Evolutionary conservation across 805 yeast species (phyloP).

Genomic region (Cyberlindnera meyerae): DNA sequence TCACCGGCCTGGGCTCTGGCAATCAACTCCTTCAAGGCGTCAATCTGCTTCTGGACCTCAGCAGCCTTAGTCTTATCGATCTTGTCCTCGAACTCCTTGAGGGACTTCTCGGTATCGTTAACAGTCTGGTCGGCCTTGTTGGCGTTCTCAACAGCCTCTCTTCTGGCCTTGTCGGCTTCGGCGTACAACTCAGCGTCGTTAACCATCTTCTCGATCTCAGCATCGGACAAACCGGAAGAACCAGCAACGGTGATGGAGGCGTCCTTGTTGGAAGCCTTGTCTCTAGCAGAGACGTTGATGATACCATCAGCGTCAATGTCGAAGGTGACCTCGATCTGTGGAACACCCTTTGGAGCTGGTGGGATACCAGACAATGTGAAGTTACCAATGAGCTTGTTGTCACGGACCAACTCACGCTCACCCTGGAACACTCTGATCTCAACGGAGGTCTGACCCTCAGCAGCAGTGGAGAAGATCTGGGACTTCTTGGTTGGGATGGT

Average conservation of each 20-base stretch:
- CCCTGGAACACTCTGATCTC: constrained; percentile 78
- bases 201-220: constrained; percentile 57
- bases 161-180: constrained; percentile 51
- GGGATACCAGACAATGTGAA: constrained; percentile 71
- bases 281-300: constrained; percentile 79
- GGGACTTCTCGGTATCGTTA: constrained; percentile 83
- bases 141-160: constrained; percentile 65
- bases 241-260: constrained; percentile 65
- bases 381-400: constrained; percentile 73
- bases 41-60: constrained; percentile 35
- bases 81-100: constrained; percentile 68
- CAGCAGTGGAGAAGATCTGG: constrained; percentile 73
- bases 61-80: constrained; percentile 51
- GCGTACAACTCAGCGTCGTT: constrained; percentile 57
- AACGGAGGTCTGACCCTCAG: constrained; percentile 81
- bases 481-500: constrained; percentile 72
- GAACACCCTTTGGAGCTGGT: constrained; percentile 72
- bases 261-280: constrained; percentile 76
- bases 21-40: constrained; percentile 63
- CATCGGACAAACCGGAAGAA: constrained; percentile 56
- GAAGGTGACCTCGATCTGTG: constrained; percentile 71
- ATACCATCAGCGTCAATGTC: constrained; percentile 81
- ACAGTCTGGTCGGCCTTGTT: constrained; percentile 80
- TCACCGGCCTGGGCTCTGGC: constrained; percentile 68
- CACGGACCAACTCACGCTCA: constrained; percentile 73